Conservation (phyloP, 176 grass and related monocot species). For the Chloris gayana region DNA sequence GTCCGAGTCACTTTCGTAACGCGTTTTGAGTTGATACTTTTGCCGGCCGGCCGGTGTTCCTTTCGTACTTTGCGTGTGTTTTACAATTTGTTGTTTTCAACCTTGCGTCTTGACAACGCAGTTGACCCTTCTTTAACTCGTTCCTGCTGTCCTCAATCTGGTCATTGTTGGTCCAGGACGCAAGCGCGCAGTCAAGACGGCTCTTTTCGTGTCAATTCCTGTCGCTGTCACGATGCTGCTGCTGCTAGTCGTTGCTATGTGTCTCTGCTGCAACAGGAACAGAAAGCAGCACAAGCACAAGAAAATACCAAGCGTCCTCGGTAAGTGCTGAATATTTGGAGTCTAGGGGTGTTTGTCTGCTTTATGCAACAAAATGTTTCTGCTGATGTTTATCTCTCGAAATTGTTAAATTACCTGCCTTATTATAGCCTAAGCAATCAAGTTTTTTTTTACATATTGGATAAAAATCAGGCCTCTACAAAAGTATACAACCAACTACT, state of each 20-base stretch:
- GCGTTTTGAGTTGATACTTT: not conserved
- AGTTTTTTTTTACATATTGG: no score
- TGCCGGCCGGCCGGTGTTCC: not conserved
- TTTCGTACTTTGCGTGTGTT: no score
- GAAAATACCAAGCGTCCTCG: not conserved
- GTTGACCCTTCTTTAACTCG: not conserved
- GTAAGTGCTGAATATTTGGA: not conserved
- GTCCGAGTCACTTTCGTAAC: not conserved
- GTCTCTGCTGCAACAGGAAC: constrained; percentile 19
- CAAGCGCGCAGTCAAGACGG: not conserved
- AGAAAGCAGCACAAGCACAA: not conserved
- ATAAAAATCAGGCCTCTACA: no score
- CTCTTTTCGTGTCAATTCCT: constrained; percentile 33
- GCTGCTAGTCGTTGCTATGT: constrained; percentile 30
- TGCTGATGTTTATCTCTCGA: no score
- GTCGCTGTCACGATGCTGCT: constrained; percentile 7
- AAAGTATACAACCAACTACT: no score
- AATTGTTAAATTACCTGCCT: no score
- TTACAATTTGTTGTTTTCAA: no score
- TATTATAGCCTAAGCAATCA: no score
- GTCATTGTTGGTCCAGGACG: not conserved
- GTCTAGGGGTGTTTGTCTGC: no score
- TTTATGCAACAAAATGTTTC: no score
- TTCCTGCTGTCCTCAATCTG: not conserved
- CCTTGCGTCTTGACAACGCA: no score